Evolutionary conservation across 1,284 basidiomycete genomes (phyloP), one percentile per base, ranked within the genome.

Genomic region (Cryptococcus floricola): DNA sequence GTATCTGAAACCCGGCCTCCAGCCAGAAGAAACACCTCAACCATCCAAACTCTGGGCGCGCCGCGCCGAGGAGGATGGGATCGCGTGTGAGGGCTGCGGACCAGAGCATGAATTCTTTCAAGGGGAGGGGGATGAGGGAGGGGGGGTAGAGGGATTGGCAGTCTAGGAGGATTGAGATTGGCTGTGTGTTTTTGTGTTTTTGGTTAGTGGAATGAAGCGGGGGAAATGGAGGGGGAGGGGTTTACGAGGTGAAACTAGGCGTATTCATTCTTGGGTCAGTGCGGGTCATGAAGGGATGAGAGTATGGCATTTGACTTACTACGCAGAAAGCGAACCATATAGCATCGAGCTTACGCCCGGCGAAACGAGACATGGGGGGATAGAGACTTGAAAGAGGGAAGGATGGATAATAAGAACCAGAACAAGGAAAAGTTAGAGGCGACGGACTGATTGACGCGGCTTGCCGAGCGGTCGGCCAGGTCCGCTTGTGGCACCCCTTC

Each of bases 1-100:
- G 89, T 0, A 91, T 71, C 70, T 91, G 89, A 72, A 91, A 88
- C 45, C 85, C 60, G 0, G 85, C 58, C 55, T 74, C 66, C 39
- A 73, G 57, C 9, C 49, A 59, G 23, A 75, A 62, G 55, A 74
- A 76, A 13, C 58, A 60, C 39, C 58, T 63, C 48, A 76, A 59
- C 75, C 75, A 77, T 8, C 51, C 62, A 64, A 71, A 71, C 8
- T 61, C 63, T 4, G 51, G 56, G 5, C 47, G 56, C 16, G 62
- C 43, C n/a, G 66, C 68, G 3, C 70, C 71, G 8, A 53, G 48
- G 13, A 77, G 54, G 38, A 77, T 61, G 0, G 76, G 74, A 56
- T 77, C 76, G 3, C 69, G 57, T 12, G 73, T 68, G 28, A 62
- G 59, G 2, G 39, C 18, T 12, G 71, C 56, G 51, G 74, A 75